phyloP scores from a whole-genome alignment of 2,329 filamentous ascomycete species.

The Epichloe bromicola region DNA sequence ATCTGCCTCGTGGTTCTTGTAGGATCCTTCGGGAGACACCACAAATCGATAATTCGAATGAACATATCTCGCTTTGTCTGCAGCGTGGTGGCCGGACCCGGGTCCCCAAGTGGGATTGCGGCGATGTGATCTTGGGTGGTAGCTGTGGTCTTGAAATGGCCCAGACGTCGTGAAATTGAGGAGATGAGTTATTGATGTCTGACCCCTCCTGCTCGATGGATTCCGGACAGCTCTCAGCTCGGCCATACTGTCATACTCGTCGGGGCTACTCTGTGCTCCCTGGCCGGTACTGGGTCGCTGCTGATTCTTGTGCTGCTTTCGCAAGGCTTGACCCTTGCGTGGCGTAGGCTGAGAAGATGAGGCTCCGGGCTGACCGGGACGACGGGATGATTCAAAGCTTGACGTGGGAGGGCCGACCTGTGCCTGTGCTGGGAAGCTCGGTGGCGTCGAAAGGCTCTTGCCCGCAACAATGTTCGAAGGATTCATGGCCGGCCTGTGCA shows the following conservation, averaged over 20 bases:
- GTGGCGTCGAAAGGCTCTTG: slow-evolving; percentile 37
- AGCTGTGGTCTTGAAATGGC: slow-evolving; percentile 46
- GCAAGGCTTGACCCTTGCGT: slow-evolving; percentile 62
- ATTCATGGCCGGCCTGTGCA: slow-evolving; percentile 18
- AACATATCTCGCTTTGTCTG: slow-evolving; percentile 80
- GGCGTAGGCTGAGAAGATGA: slow-evolving; percentile 30
- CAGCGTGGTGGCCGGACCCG: slow-evolving; percentile 78
- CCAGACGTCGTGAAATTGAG: slow-evolving; percentile 81
- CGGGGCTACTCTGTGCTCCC: slow-evolving; percentile 27
- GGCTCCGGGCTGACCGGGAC: slow-evolving; percentile 26
- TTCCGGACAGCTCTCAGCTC: slow-evolving; percentile 54
- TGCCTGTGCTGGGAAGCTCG: slow-evolving; percentile 27
- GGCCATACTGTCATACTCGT: slow-evolving; percentile 78
- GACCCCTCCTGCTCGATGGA: slow-evolving; percentile 63
- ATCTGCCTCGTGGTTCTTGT: slow-evolving; percentile 68
- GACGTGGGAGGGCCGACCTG: slow-evolving; percentile 30
- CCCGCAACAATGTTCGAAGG: slow-evolving; percentile 23
- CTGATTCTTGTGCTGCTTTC: slow-evolving; percentile 75
- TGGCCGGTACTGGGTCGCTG: slow-evolving; percentile 47
- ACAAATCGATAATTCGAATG: slow-evolving; percentile 98
- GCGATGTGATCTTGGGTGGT: slow-evolving; percentile 44
- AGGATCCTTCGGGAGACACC: slow-evolving; percentile 69
- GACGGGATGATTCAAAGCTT: slow-evolving; percentile 38
- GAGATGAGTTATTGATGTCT: slow-evolving; percentile 93
- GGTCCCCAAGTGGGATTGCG: slow-evolving; percentile 71